phyloP scores from a whole-genome alignment of 768 basidiomycete genomes.

The Mrakia blollopis region DNA sequence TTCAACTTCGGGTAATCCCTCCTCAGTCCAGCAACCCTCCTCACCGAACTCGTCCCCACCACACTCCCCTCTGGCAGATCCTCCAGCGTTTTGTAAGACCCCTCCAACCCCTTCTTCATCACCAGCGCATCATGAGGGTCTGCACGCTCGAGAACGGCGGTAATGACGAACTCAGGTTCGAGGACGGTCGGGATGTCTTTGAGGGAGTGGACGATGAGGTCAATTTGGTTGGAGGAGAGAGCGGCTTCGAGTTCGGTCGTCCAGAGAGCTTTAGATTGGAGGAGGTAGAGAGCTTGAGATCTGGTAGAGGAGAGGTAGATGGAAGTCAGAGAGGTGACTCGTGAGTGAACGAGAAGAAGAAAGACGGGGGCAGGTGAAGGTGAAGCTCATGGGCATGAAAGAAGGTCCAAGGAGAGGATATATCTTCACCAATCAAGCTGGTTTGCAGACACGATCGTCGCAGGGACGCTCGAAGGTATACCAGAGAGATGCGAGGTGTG shows the following conservation, averaged over 20 bases:
- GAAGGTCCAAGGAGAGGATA: too few species aligned
- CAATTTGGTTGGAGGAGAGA: slow-evolving; percentile 64
- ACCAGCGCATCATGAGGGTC: slow-evolving; percentile 85
- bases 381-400: too few species aligned
- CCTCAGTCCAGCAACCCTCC: slow-evolving; percentile 83
- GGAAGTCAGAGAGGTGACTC: not conserved
- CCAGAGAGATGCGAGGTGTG: too few species aligned
- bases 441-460: too few species aligned
- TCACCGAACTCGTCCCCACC: slow-evolving; percentile 89
- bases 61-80: slow-evolving; percentile 83
- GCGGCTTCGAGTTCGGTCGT: slow-evolving; percentile 94
- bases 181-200: slow-evolving; percentile 91
- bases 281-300: slow-evolving; percentile 30
- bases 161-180: slow-evolving; percentile 77
- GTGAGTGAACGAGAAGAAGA: not conserved
- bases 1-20: slow-evolving; percentile 66
- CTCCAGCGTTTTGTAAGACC: slow-evolving; percentile 62
- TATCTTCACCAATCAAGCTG: too few species aligned
- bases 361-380: not conserved
- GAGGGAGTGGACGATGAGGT: slow-evolving; percentile 85
- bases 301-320: not conserved
- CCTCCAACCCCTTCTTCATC: slow-evolving; percentile 61
- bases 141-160: slow-evolving; percentile 77
- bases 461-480: too few species aligned
- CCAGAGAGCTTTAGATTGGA: slow-evolving; percentile 63